Evolutionary conservation across 192 early-diverging fungal species (phyloP), one percentile per base, ranked within the genome.

Genomic region (Radiomyces spectabilis): DNA sequence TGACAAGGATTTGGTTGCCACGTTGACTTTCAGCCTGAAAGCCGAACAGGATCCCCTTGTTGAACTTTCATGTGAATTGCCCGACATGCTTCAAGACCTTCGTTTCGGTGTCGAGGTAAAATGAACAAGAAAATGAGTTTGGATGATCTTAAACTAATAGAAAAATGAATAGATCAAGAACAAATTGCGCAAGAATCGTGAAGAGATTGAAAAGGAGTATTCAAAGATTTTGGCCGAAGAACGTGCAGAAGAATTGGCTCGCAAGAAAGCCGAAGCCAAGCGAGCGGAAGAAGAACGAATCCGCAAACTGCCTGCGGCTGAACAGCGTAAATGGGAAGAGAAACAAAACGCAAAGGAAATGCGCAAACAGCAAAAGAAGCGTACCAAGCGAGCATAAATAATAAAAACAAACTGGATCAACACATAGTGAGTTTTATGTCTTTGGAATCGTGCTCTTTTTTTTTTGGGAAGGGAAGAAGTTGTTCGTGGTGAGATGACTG

Each of bases 321-420:
- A 86, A 68, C 86, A 85, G 60, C 85, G 89, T 55, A 93, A 89
- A 68, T 85, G 75, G 72, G 89, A 93, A 51, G 91, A 91, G 72
- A 84, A 84, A 68, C 82, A 91, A 46, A 71, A 78, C 43, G 80
- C 82, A 68, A 76, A 75, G 67, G 77, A 84, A 71, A 53, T 80
- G 48, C 87, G 88, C 73, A 84, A 83, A 66, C 66, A 71, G 49
- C 74, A 71, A 57, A 72, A 71, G 68, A 82, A 75, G 69, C 65
- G 71, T 34, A 57, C 70, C 19, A 88, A 86, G 72, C 74, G 77
- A 33, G 76, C 43, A 22, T 63, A 59, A 51, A 44, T 39, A 15
- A 15, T 39, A 15, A 15, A 16, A 39, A 12, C 13, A 12, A 16
- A 15, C 16, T 39, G 13, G 16, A 15, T 39, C 13, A 39, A 16